Evolutionary conservation across 371 early-diverging fungal species (phyloP).

Genomic region (Syncephalastrum monosporum): DNA sequence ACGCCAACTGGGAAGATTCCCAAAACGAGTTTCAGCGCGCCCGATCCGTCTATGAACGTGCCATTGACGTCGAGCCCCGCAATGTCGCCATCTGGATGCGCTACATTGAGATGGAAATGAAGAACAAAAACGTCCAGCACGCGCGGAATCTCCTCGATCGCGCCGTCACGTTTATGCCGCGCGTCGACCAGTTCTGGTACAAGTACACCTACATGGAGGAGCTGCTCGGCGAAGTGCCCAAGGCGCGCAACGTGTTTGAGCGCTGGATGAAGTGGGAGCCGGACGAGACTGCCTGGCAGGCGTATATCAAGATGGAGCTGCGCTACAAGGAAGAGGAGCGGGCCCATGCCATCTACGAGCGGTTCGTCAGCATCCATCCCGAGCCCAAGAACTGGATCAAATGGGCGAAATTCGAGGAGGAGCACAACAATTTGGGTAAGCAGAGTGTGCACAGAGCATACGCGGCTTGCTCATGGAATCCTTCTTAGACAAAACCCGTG

Average conservation of each 20-base stretch:
- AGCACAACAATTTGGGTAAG: conserved; percentile 62
- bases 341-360: conserved; percentile 78
- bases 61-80: conserved; percentile 84
- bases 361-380: conserved; percentile 89
- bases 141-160: conserved; percentile 95
- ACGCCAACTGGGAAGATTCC: conserved; percentile 94
- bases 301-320: conserved; percentile 92
- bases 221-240: conserved; percentile 84
- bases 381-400: conserved; percentile 95
- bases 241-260: conserved; percentile 93
- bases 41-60: conserved; percentile 90
- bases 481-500: conserved; percentile 72
- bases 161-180: conserved; percentile 86
- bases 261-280: conserved; percentile 99
- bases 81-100: conserved; percentile 88
- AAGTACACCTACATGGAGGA: conserved; percentile 98
- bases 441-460: no score
- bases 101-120: conserved; percentile 97
- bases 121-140: conserved; percentile 87
- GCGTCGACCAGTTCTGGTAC: conserved; percentile 96
- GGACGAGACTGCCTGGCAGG: conserved; percentile 87
- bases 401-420: conserved; percentile 95
- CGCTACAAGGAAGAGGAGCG: conserved; percentile 85
- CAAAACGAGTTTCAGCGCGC: conserved; percentile 86
- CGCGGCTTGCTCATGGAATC: not conserved